Base-by-base conservation (phyloP, 2,329 filamentous ascomycete species). In the Ceratocystis destructans region DNA sequence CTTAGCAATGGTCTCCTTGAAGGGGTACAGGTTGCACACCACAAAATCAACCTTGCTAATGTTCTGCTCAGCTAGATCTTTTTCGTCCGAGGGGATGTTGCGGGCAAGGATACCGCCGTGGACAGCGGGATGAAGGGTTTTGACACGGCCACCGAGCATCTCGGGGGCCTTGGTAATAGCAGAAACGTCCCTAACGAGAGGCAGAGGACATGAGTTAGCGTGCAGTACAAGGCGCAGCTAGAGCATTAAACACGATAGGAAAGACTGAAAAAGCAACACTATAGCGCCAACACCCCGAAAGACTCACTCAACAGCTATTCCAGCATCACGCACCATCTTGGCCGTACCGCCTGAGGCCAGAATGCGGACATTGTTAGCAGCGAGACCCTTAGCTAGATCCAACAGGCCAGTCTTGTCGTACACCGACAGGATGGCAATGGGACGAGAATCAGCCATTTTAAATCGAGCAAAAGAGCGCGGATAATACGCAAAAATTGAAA, bases 1-100 rank as follows among this genome's bases (percentile, higher is more conserved):
- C 82, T 96, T 96, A 72, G 91, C 88, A 72, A 99, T 87, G 41
- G 94, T 99, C 76, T 97, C 92, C 81, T 96, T 96, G 86, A 99
- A 99, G 12, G 94, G 94, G 78, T 99, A 97, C 66, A 99, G 83
- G 79, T 99, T 99, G 87, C 94, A 97, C 75, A 99, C 88, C 72
- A 96, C 90, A 72, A 87, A 96, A 82, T 96, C 90, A 68, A 96
- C 90, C 79, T 96, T 96, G 79, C 89, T 83, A 76, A 96, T 96
- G 78, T 91, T 94, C 79, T 96, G 90, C 76, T 94, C 89, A 64
- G 90, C 90, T 62, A 99, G 87, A 74, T 99, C 94, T 78, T 96
- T 95, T 79, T 97, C 90, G 77, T 99, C 94, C 15, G 92, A 93
- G 71, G 89, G 91, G 71, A 97, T 87, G 77, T 97, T 87, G 70